A percentile compares a stretch with the other conserved stretches of the same genome.
These are phyloP conservation scores for Polytrichum commune DNA, from an alignment of 225 moss, liverwort and hornwort species.

Conservation along the genomic window DNA sequence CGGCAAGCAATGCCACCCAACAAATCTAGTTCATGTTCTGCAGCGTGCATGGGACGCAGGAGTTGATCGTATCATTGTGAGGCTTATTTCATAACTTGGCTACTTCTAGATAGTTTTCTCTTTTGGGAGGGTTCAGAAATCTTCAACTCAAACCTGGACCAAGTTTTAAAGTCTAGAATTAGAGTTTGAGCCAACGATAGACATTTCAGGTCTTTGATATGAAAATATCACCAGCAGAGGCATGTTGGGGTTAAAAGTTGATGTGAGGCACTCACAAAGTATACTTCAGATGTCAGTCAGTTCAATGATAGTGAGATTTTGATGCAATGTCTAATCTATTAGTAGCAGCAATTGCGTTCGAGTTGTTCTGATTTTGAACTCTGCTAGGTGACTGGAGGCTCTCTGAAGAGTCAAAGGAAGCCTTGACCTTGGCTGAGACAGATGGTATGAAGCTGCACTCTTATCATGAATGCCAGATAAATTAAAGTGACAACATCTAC, in stretches of 20 bases:
- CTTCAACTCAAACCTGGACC: neutral
- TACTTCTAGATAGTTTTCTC: neutral
- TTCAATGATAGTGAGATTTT: too few species aligned
- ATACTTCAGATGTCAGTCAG: too few species aligned
- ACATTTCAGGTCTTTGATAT: too few species aligned
- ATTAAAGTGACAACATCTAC: too few species aligned
- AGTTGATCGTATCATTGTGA: slow-evolving; percentile 88
- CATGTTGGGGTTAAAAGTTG: too few species aligned
- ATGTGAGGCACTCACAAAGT: too few species aligned
- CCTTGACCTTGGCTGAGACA: slow-evolving; percentile 72
- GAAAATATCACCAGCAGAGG: too few species aligned
- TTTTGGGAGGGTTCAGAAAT: too few species aligned
- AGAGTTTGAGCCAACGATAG: too few species aligned
- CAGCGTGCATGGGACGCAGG: slow-evolving; percentile 99
- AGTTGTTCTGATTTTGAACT: neutral
- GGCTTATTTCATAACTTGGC: slow-evolving; percentile 11
- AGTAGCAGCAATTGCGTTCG: neutral
- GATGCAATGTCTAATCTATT: too few species aligned
- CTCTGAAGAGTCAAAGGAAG: slow-evolving; percentile 86
- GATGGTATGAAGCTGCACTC: too few species aligned
- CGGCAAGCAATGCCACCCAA: slow-evolving; percentile 77
- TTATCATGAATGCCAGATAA: too few species aligned
- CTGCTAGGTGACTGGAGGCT: slow-evolving; percentile 83
- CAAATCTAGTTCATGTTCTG: slow-evolving; percentile 75
- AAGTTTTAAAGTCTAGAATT: neutral